Conservation (phyloP, 306 rosid genomes). For the Vicia sativa region DNA sequence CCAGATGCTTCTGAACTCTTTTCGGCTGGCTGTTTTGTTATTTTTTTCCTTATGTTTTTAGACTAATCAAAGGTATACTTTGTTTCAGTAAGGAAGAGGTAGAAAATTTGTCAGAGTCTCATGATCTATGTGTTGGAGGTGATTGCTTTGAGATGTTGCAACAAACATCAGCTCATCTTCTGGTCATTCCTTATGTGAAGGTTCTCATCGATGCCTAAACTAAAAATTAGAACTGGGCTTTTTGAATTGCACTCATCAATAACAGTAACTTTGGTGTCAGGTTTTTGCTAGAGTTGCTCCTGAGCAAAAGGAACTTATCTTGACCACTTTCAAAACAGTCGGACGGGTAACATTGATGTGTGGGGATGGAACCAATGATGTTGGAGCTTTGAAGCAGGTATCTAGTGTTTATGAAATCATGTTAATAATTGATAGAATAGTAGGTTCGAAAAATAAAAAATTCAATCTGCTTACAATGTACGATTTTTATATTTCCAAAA, state of each 20-base stretch:
- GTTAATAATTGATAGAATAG: neutral
- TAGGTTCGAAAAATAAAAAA: slow-evolving; percentile 30
- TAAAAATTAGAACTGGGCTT: slow-evolving; percentile 23
- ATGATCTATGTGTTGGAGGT: slow-evolving; percentile 97
- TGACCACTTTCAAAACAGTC: slow-evolving; percentile 94
- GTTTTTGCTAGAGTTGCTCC: slow-evolving; percentile 99
- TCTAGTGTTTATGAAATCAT: slow-evolving; percentile 21
- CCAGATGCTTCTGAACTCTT: neutral
- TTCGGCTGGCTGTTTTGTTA: neutral
- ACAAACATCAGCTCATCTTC: slow-evolving; percentile 69
- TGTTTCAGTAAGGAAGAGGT: slow-evolving; percentile 78
- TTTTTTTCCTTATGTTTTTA: neutral
- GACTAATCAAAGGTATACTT: slow-evolving; percentile 32
- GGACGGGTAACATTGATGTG: slow-evolving; percentile 97
- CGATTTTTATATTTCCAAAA: slow-evolving; percentile 13
- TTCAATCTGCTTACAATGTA: slow-evolving; percentile 4
- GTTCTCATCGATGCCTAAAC: slow-evolving; percentile 42
- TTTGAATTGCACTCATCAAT: slow-evolving; percentile 35
- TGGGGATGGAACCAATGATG: slow-evolving; percentile 99
- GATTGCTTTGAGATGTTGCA: slow-evolving; percentile 93
- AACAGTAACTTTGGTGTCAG: slow-evolving; percentile 50
- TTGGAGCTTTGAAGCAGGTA: slow-evolving; percentile 99
- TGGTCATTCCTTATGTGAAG: slow-evolving; percentile 88
- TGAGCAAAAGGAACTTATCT: slow-evolving; percentile 93
- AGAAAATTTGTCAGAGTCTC: slow-evolving; percentile 74